These are phyloP conservation scores for Solanum chmielewskii DNA, from an alignment of 257 asterid genomes.

Conservation along the genomic window DNA sequence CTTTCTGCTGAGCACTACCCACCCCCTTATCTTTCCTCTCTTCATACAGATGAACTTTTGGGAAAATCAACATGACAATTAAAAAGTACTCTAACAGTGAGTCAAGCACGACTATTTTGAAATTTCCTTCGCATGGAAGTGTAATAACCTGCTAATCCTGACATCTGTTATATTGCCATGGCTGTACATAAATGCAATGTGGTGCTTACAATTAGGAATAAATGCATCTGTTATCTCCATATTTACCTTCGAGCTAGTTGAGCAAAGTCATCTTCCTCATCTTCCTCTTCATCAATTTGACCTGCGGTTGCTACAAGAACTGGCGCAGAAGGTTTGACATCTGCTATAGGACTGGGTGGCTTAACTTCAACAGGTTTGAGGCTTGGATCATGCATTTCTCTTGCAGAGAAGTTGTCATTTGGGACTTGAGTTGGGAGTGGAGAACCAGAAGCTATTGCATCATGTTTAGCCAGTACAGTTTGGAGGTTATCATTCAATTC, in stretches of 20 bases:
- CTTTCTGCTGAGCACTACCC: background rate
- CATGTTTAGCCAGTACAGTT: constrained; percentile 56
- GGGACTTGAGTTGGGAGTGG: constrained; percentile 33
- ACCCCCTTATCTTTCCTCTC: background rate
- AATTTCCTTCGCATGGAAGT: background rate
- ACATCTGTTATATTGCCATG: background rate
- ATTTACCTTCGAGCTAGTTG: constrained; percentile 81
- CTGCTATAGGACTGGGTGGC: background rate
- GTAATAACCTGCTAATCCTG: background rate
- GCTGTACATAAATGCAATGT: background rate
- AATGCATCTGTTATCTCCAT: background rate
- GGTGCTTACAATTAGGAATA: background rate
- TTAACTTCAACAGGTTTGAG: constrained; percentile 7
- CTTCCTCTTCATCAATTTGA: constrained; percentile 53
- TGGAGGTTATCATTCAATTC: constrained; percentile 77
- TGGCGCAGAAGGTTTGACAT: constrained; percentile 25
- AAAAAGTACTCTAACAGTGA: background rate
- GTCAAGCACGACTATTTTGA: background rate
- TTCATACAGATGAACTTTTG: background rate
- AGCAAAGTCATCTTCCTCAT: constrained; percentile 94
- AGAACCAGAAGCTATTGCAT: constrained; percentile 77
- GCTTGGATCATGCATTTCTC: constrained; percentile 20
- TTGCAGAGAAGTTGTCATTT: constrained; percentile 1
- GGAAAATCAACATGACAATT: background rate
- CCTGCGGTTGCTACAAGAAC: constrained; percentile 14